Conservation (phyloP, 179 eudicot genomes). For the Spergularia azorica region DNA sequence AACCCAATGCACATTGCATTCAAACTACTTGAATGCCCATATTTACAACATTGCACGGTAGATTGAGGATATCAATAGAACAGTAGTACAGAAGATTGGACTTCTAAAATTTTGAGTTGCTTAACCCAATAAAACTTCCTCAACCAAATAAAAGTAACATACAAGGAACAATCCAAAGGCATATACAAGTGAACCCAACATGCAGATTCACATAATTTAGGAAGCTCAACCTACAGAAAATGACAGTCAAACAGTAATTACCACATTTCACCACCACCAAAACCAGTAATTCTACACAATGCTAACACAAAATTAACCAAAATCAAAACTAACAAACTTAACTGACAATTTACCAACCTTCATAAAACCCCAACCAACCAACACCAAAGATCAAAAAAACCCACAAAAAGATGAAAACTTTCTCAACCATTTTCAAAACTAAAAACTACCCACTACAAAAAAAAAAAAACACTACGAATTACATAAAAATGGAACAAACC, state of each 20-base stretch:
- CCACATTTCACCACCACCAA: constrained; percentile 3
- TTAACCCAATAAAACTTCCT: not conserved
- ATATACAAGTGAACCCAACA: constrained; percentile 7
- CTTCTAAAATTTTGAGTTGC: too few relatives aligned
- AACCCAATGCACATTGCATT: not conserved
- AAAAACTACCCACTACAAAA: not conserved
- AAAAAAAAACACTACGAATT: not conserved
- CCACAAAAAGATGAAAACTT: constrained; percentile 6
- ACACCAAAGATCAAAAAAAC: not conserved
- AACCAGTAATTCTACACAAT: constrained; percentile 10
- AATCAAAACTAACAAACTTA: not conserved
- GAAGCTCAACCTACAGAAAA: constrained; percentile 1
- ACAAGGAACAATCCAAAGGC: constrained; percentile 9
- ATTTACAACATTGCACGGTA: too few relatives aligned
- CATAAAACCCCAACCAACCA: constrained; percentile 1
- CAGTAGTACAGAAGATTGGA: too few relatives aligned
- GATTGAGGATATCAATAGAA: too few relatives aligned
- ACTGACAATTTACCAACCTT: not conserved
- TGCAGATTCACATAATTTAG: not conserved
- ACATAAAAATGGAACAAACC: constrained; percentile 38
- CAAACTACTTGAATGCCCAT: not conserved
- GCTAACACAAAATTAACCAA: not conserved
- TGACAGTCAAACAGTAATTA: not conserved
- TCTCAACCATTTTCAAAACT: not conserved
- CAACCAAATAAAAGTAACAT: not conserved